Evolutionary conservation across 768 basidiomycete genomes (phyloP).

Genomic region (Suillus variegatus): DNA sequence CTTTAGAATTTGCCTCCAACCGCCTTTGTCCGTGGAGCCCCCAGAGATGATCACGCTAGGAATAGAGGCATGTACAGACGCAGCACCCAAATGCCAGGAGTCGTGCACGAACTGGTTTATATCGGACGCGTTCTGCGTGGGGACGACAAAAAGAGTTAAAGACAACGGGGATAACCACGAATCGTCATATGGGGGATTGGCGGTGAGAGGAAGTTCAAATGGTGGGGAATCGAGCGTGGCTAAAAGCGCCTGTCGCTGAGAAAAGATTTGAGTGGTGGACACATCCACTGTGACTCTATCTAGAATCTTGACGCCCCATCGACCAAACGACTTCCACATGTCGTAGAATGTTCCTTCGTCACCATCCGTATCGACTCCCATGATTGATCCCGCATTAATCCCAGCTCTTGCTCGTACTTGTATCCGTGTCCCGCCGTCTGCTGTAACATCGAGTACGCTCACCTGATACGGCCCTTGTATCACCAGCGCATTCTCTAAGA

Average conservation of each 20-base stretch:
- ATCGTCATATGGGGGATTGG: slow-evolving; percentile 36
- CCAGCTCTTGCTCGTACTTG: slow-evolving; percentile 59
- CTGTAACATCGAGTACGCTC: slow-evolving; percentile 62
- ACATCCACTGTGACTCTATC: slow-evolving; percentile 58
- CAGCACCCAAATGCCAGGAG: slow-evolving; percentile 56
- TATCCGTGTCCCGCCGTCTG: slow-evolving; percentile 60
- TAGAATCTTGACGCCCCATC: slow-evolving; percentile 62
- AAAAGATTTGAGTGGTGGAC: slow-evolving; percentile 49
- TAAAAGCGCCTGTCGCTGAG: slow-evolving; percentile 42
- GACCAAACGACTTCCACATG: slow-evolving; percentile 67
- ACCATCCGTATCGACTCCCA: slow-evolving; percentile 52
- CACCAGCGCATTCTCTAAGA: slow-evolving; percentile 55
- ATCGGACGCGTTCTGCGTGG: slow-evolving; percentile 51
- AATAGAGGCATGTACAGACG: slow-evolving; percentile 46
- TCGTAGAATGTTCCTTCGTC: slow-evolving; percentile 46
- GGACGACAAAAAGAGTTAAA: slow-evolving; percentile 49
- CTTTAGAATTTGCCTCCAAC: slow-evolving; percentile 48
- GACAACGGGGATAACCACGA: slow-evolving; percentile 63
- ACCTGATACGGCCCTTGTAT: slow-evolving; percentile 62
- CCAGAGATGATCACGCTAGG: slow-evolving; percentile 50
- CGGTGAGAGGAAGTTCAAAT: slow-evolving; percentile 55
- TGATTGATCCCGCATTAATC: slow-evolving; percentile 62
- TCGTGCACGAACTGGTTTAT: slow-evolving; percentile 54
- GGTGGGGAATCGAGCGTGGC: slow-evolving; percentile 48
- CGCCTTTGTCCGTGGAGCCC: slow-evolving; percentile 41